Base-by-base conservation (phyloP, 371 early-diverging fungal genomes). In the Mortierella sp. region DNA sequence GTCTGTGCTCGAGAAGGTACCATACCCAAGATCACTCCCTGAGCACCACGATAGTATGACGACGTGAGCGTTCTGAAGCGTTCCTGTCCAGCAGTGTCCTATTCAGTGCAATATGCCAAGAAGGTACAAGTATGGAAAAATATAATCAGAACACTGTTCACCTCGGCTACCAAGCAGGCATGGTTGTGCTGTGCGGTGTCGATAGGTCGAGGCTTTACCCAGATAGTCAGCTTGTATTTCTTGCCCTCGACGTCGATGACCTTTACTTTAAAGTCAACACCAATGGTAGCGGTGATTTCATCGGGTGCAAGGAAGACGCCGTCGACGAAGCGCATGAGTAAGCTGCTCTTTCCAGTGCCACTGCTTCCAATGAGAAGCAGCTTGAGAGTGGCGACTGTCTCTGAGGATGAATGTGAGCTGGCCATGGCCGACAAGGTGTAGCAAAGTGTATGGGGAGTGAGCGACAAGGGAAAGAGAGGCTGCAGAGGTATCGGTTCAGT, bases 61-160 rank as follows among this genome's bases (percentile, higher is more conserved):
- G 96, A 96, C n/a, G 99, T 99, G 52, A 99, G 88, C 0, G 99
- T 98, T 60, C 99, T 86, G 83, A 99, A 99, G 38, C 99, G 89
- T 81, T 99, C 99, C 83, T 99, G 99, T 14, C 99, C 99, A 8
- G 99, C 99, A 1, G 99, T 99, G 81, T 99, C 99, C 99, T 98
- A 87, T 34, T n/a, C 10, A 48, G 21, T 27, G 18, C 16, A 39
- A 57, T 21, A 46, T 19, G 50, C 27, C 24, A 47, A n/a, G 19
- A 47, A 8, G 19, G n/a, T 28, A 23, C 34, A 34, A 34, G 34
- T 10, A 34, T 34, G 34, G 34, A 4, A 10, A 34, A 4, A 34
- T 34, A 34, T 34, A 10, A n/a, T n/a, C n/a, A n/a, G n/a, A n/a
- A n/a, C n/a, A n/a, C n/a, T n/a, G n/a, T n/a, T n/a, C n/a, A n/a